A percentile compares a stretch with the other conserved stretches of the same genome.
These are phyloP conservation scores for Pythium dissimile DNA, from an alignment of 352 stramenopile species.

Conservation along the genomic window DNA sequence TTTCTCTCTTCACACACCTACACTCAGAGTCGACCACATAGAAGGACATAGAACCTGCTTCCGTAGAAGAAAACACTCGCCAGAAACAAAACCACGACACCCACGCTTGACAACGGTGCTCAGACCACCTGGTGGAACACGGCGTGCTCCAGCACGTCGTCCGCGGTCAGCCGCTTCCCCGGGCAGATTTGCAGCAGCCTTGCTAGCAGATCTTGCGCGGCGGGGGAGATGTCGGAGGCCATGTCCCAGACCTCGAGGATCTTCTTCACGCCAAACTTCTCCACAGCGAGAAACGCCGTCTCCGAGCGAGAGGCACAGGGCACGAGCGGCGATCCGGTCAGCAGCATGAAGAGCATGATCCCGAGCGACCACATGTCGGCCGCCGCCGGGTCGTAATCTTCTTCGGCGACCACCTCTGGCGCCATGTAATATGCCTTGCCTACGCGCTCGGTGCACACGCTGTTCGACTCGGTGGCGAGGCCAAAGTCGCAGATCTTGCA, in stretches of 20 bases:
- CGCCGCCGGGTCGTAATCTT: neutral
- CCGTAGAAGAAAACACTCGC: no score
- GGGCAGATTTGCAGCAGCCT: slow-evolving; percentile 31
- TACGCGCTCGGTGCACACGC: slow-evolving; percentile 6
- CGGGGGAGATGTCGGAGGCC: slow-evolving; percentile 16
- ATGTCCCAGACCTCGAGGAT: slow-evolving; percentile 52
- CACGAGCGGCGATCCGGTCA: slow-evolving; percentile 12
- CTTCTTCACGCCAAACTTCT: slow-evolving; percentile 33
- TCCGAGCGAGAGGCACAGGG: slow-evolving; percentile 28
- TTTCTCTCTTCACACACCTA: no score
- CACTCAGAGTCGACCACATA: no score
- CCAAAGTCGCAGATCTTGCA: slow-evolving; percentile 46
- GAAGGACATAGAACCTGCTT: no score
- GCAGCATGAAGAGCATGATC: slow-evolving; percentile 27
- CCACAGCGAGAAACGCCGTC: slow-evolving; percentile 27
- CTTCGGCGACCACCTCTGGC: slow-evolving; percentile 14
- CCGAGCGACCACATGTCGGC: slow-evolving; percentile 26
- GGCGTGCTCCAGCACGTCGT: slow-evolving; percentile 21
- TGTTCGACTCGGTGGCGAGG: slow-evolving; percentile 20
- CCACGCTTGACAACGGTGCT: no score
- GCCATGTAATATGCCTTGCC: slow-evolving; percentile 30
- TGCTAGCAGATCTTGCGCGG: slow-evolving; percentile 22
- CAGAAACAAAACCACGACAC: no score
- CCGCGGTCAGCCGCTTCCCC: slow-evolving; percentile 24
- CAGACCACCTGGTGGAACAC: neutral